These are phyloP conservation scores for Boletus vermiculosoides DNA, from an alignment of 768 basidiomycete genomes.

Conservation along the genomic window DNA sequence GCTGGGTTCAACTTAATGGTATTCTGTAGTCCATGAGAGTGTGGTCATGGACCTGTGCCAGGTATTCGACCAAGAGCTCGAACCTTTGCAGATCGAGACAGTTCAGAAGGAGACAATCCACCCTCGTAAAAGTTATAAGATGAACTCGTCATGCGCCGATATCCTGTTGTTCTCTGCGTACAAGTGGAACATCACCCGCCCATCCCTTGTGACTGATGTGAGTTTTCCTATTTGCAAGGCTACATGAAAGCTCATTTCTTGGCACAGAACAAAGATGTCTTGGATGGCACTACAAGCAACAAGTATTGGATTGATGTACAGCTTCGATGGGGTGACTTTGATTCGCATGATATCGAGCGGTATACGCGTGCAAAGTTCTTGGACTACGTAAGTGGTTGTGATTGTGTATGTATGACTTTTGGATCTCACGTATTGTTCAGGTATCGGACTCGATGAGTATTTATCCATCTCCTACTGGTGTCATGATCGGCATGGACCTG, in stretches of 20 bases:
- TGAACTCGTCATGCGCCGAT: conserved; percentile 99
- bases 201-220: conserved; percentile 92
- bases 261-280: conserved; percentile 80
- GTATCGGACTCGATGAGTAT: conserved; percentile 98
- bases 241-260: conserved; percentile 7
- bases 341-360: conserved; percentile 97
- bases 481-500: conserved; percentile 98
- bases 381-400: conserved; percentile 70
- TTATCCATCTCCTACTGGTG: conserved; percentile 97
- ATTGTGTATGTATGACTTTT: not conserved
- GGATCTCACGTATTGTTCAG: conserved; percentile 34
- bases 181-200: conserved; percentile 98
- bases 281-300: conserved; percentile 97
- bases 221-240: conserved; percentile 25
- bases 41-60: conserved; percentile 97
- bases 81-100: conserved; percentile 97
- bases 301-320: conserved; percentile 99
- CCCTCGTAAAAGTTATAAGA: conserved; percentile 99
- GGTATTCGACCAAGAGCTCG: conserved; percentile 98
- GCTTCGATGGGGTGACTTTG: conserved; percentile 96
- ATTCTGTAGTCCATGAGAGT: conserved; percentile 71
- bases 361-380: conserved; percentile 99
- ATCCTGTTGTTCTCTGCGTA: conserved; percentile 95
- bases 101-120: conserved; percentile 99
- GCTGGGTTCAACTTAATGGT: conserved; percentile 7